These are phyloP conservation scores for Phytophthora niederhauseri DNA, from an alignment of 352 stramenopile species.

Conservation along the genomic window DNA sequence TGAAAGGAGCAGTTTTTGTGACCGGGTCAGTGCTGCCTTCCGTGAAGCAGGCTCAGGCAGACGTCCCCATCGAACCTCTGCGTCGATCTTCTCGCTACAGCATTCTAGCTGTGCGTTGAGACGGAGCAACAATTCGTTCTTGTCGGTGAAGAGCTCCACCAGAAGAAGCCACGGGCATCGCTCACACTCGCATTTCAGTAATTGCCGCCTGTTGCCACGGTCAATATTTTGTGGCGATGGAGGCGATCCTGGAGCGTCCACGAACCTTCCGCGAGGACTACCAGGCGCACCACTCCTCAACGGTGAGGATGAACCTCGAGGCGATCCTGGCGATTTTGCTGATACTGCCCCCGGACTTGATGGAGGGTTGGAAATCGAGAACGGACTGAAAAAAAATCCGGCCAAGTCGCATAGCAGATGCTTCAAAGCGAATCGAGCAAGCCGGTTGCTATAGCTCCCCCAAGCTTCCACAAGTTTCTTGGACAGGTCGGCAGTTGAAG, in stretches of 20 bases:
- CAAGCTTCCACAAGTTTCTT: conserved; percentile 65
- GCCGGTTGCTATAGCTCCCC: conserved; percentile 57
- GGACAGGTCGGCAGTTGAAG: conserved; percentile 25
- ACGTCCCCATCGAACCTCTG: conserved; percentile 74
- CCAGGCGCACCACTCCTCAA: conserved; percentile 22
- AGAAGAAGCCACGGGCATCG: conserved; percentile 78
- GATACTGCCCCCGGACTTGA: conserved; percentile 21
- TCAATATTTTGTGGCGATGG: conserved; percentile 30
- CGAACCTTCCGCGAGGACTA: conserved; percentile 30
- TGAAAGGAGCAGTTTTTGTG: conserved; percentile 67
- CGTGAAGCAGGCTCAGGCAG: conserved; percentile 68
- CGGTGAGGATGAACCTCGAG: conserved; percentile 26
- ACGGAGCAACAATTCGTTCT: conserved; percentile 74
- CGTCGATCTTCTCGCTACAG: conserved; percentile 79
- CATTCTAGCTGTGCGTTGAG: conserved; percentile 71
- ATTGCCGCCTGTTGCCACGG: conserved; percentile 43
- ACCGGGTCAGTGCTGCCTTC: conserved; percentile 66
- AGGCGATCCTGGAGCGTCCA: conserved; percentile 24
- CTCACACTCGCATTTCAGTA: conserved; percentile 74
- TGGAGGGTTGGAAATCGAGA: conserved; percentile 31
- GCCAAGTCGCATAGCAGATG: conserved; percentile 69
- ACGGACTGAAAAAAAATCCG: conserved; percentile 64
- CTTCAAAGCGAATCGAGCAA: conserved; percentile 56
- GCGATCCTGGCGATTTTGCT: conserved; percentile 17
- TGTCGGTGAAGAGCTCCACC: conserved; percentile 72